phyloP scores from a whole-genome alignment of 1,139 yeast genomes.

The Suhomyces chickasaworum region DNA sequence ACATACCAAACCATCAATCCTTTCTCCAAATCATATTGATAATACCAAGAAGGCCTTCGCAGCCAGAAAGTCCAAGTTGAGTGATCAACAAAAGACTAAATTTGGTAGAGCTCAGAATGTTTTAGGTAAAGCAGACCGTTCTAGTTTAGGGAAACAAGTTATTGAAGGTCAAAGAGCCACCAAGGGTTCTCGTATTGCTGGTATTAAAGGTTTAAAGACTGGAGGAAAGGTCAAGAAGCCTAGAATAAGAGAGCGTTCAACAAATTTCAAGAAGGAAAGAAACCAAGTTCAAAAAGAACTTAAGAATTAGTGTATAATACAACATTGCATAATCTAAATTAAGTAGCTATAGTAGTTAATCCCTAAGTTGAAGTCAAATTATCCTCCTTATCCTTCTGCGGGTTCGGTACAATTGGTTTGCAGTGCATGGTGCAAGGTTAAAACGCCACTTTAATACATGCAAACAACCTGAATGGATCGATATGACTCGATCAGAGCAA shows the following conservation, averaged over 20 bases:
- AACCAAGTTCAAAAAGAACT: constrained; percentile 24
- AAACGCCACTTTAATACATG: not conserved
- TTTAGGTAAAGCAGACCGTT: constrained; percentile 79
- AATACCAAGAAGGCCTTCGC: constrained; percentile 33
- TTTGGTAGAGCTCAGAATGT: constrained; percentile 77
- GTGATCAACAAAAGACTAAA: constrained; percentile 70
- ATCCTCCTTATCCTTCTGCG: no score
- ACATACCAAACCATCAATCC: constrained; percentile 48
- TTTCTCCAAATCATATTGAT: constrained; percentile 50
- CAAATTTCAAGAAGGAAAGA: constrained; percentile 53
- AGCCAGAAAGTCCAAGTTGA: constrained; percentile 34
- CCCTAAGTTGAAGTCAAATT: no score
- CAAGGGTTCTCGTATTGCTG: constrained; percentile 63
- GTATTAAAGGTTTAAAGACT: constrained; percentile 55
- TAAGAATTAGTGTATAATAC: constrained; percentile 11
- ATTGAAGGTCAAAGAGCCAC: constrained; percentile 82
- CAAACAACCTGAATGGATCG: not conserved
- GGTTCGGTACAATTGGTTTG: not conserved
- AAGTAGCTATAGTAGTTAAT: not conserved
- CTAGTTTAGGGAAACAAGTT: constrained; percentile 57
- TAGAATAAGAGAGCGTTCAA: constrained; percentile 66
- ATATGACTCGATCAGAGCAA: not conserved
- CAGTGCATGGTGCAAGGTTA: no score
- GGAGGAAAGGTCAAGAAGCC: constrained; percentile 58
- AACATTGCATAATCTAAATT: not conserved